Base-by-base conservation (phyloP, 2,329 filamentous ascomycete genomes). In the Colletotrichum plurivorum region DNA sequence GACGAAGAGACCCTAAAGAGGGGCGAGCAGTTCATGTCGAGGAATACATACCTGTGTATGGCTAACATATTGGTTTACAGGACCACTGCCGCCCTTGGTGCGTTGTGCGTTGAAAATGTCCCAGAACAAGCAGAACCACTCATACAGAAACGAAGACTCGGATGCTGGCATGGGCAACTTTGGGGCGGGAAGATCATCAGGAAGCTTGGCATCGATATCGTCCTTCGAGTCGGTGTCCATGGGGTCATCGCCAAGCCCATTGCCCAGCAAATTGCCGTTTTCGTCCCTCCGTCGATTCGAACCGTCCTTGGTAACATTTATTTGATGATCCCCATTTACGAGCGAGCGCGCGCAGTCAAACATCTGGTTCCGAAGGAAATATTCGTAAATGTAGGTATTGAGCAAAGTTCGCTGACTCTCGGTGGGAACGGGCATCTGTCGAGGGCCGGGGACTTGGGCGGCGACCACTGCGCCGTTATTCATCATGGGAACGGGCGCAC, bases 51-150 rank as follows among this genome's bases (percentile, higher is more conserved):
- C 95, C 88, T 97, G 93, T 71, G 92, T 94, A 77, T 97, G 93
- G 69, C 87, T 83, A 67, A 97, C 89, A 80, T 97, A 97, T 83
- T 93, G 90, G 71, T 88, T 87, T 54, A 94, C 91, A 69, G 88
- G 87, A 27, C 84, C 81, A 77, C 86, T 90, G 64, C 87, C 87
- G 63, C 88, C 89, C 79, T 90, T 91, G 75, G 87, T 89, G 76
- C 94, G 92, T 78, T 95, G 93, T 64, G 94, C 94, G 77, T 90
- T 90, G 81, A 93, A 97, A 74, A 98, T 94, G 76, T 99, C 96
- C 94, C 94, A 98, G 80, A 99, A 99, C 60, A 98, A 88, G 77
- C 92, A 94, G 84, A 97, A 99, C 96, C 96, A 99, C 76, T 98
- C 96, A 74, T 94, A 92, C n/a, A 99, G 85, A 76, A 99, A 98